These are phyloP conservation scores for Thecamonas trahens DNA, from an alignment of 78 protist genomes.

Conservation along the genomic window DNA sequence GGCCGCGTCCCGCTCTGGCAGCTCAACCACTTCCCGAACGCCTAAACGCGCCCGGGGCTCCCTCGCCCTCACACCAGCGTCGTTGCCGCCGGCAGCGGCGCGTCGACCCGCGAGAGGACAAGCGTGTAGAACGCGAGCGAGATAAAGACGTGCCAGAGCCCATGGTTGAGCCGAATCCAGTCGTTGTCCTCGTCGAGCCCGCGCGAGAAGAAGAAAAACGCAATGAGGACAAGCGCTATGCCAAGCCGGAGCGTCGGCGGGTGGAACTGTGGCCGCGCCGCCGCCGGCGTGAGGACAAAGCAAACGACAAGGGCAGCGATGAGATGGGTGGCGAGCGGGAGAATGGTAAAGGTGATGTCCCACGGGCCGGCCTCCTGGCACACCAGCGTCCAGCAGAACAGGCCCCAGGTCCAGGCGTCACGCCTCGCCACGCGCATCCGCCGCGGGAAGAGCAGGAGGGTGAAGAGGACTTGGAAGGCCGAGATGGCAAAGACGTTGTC, in stretches of 20 bases:
- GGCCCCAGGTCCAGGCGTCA: constrained; percentile 37
- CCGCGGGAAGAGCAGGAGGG: constrained; percentile 25
- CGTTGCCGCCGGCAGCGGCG: too few relatives aligned
- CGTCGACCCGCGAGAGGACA: constrained; percentile 28
- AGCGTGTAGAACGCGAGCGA: constrained; percentile 27
- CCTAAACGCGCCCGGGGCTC: too few relatives aligned
- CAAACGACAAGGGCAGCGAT: constrained; percentile 1
- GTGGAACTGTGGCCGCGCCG: too few relatives aligned
- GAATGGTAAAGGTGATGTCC: constrained; percentile 18
- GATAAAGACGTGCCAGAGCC: constrained; percentile 42
- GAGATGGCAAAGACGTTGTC: constrained; percentile 39
- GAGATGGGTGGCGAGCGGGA: constrained; percentile 21
- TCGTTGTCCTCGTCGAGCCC: constrained; percentile 47
- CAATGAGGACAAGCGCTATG: constrained; percentile 8
- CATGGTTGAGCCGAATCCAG: constrained; percentile 40
- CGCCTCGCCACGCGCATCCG: neutral
- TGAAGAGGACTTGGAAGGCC: constrained; percentile 33
- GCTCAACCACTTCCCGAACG: constrained; percentile 18
- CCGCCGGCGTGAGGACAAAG: constrained; percentile 6
- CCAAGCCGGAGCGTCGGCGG: too few relatives aligned
- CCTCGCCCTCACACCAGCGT: too few relatives aligned
- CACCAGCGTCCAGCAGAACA: constrained; percentile 32
- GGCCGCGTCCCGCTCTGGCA: constrained; percentile 44
- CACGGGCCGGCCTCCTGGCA: constrained; percentile 42
- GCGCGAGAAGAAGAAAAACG: constrained; percentile 39